A percentile compares a stretch with the other conserved stretches of the same genome.
These are phyloP conservation scores for Nannochloris sp. DNA, from an alignment of 139 green algal species.

Conservation along the genomic window DNA sequence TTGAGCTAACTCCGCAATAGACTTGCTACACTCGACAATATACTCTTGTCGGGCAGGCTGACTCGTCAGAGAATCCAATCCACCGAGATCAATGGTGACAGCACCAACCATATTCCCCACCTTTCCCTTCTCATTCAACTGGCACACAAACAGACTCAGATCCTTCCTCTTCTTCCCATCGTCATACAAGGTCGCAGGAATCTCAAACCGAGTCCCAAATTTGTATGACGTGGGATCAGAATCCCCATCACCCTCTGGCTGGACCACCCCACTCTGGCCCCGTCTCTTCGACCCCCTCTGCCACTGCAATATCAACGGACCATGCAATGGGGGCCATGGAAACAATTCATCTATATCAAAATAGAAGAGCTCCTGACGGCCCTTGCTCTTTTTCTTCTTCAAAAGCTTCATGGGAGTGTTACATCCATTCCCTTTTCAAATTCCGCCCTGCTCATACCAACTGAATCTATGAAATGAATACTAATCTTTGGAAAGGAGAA, in stretches of 20 bases:
- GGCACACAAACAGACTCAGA: background rate
- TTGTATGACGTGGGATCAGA: background rate
- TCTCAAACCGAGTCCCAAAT: background rate
- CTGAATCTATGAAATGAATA: too few relatives aligned
- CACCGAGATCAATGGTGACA: background rate
- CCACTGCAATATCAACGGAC: constrained; percentile 1
- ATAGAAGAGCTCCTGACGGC: background rate
- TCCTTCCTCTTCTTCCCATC: constrained; percentile 3
- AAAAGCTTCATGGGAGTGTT: too few relatives aligned
- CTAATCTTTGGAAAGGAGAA: too few relatives aligned
- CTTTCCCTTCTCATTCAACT: constrained; percentile 10
- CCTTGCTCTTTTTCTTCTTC: background rate
- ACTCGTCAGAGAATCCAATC: background rate
- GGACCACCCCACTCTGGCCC: background rate
- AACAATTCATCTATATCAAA: constrained; percentile 4
- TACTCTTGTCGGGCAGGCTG: constrained; percentile 1
- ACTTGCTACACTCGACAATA: background rate
- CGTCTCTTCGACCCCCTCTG: constrained; percentile 1
- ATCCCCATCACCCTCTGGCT: background rate
- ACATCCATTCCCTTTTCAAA: too few relatives aligned
- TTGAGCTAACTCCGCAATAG: background rate
- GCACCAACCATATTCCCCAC: constrained; percentile 1
- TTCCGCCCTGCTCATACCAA: too few relatives aligned
- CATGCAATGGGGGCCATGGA: constrained; percentile 6
- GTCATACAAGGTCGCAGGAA: constrained; percentile 4